phyloP scores from a whole-genome alignment of 2,329 filamentous ascomycete species.

The Trichoderma sp. region DNA sequence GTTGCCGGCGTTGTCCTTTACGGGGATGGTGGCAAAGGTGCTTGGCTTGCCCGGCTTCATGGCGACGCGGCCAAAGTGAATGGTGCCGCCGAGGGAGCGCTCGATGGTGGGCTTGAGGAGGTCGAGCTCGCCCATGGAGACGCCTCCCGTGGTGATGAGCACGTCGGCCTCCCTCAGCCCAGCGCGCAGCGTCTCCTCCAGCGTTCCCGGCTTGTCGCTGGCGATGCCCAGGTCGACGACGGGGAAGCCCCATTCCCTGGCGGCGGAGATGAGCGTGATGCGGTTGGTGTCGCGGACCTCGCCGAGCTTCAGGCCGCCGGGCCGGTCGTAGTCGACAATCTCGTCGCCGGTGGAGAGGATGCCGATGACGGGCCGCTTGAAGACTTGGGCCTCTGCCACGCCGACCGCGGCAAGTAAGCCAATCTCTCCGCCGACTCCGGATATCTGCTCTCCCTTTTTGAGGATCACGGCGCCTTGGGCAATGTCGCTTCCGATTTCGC shows the following conservation, averaged over 20 bases:
- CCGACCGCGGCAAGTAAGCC: conserved; percentile 86
- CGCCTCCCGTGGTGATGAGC: conserved; percentile 87
- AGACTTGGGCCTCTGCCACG: conserved; percentile 66
- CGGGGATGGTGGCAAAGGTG: conserved; percentile 86
- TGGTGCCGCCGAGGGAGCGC: conserved; percentile 80
- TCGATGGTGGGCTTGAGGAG: conserved; percentile 96
- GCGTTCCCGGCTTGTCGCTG: conserved; percentile 65
- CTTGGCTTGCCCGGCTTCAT: conserved; percentile 99
- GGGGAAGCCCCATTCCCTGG: conserved; percentile 70
- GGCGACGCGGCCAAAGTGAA: conserved; percentile 91
- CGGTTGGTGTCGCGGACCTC: conserved; percentile 94
- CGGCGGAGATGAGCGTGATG: conserved; percentile 78
- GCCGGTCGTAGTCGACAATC: conserved; percentile 71
- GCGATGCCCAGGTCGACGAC: conserved; percentile 85
- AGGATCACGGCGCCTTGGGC: conserved; percentile 67
- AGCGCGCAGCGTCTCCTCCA: conserved; percentile 74
- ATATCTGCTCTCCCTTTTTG: conserved; percentile 75
- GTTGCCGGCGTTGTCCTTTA: conserved; percentile 56
- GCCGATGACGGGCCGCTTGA: conserved; percentile 73
- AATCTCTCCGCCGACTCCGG: conserved; percentile 83
- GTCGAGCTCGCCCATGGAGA: conserved; percentile 97
- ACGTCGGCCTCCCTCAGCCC: conserved; percentile 74
- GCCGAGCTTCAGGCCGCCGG: conserved; percentile 64
- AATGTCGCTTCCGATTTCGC: conserved; percentile 88
- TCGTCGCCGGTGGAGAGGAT: conserved; percentile 94